A percentile compares a stretch with the other conserved stretches of the same genome.
phyloP scores from a whole-genome alignment of 441 rosid species.

The Gossypium gossypioides region DNA sequence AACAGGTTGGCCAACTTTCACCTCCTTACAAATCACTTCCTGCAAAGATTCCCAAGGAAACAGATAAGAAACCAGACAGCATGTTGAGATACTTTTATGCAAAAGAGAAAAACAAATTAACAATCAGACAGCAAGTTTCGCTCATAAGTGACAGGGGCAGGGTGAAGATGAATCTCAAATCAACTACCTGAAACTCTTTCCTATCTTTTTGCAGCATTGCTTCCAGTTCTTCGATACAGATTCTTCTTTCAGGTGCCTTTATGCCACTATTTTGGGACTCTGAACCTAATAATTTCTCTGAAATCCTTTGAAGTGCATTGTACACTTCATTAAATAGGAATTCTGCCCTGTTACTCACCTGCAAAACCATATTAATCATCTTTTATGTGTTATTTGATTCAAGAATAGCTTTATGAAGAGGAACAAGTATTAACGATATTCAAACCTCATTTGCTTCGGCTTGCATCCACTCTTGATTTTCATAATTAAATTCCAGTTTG shows the following conservation, averaged over 20 bases:
- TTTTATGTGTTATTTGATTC: slow-evolving; percentile 12
- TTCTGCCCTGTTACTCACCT: slow-evolving; percentile 45
- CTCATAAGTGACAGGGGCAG: background rate
- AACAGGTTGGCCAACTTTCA: slow-evolving; percentile 32
- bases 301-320: slow-evolving; percentile 38
- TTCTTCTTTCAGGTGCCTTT: slow-evolving; percentile 26
- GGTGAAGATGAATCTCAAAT: slow-evolving; percentile 11
- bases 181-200: slow-evolving; percentile 51
- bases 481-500: slow-evolving; percentile 48
- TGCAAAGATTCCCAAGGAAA: slow-evolving; percentile 42
- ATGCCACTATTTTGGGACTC: slow-evolving; percentile 26
- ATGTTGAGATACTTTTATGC: background rate
- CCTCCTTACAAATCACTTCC: slow-evolving; percentile 28
- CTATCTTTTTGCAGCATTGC: slow-evolving; percentile 43
- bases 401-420: slow-evolving; percentile 3
- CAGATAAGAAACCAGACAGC: slow-evolving; percentile 3
- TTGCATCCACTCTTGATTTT: slow-evolving; percentile 49
- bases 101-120: slow-evolving; percentile 5
- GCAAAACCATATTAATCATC: slow-evolving; percentile 15
- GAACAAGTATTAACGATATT: slow-evolving; percentile 11
- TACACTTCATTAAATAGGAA: slow-evolving; percentile 45
- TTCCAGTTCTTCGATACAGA: slow-evolving; percentile 40
- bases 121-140: background rate
- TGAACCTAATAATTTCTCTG: slow-evolving; percentile 26
- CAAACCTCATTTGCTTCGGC: slow-evolving; percentile 38